Percentiles rank a stretch among this genome's conserved stretches.
phyloP scores from a whole-genome alignment of 768 basidiomycete genomes.

The Macrolepiota dolichaula region DNA sequence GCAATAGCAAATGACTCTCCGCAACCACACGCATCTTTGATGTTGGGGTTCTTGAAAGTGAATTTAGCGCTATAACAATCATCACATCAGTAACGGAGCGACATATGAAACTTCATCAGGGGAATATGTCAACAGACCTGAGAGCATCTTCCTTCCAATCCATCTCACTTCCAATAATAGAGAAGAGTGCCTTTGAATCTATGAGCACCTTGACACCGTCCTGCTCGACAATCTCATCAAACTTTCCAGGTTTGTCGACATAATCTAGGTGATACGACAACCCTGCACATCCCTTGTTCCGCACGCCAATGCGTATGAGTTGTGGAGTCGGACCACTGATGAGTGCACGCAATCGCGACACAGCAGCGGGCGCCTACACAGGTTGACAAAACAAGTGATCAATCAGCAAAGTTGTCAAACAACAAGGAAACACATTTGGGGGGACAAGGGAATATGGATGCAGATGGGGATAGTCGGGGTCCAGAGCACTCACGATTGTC shows the following conservation, averaged over 20 bases:
- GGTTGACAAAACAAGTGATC: not conserved
- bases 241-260: slow-evolving; percentile 83
- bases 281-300: slow-evolving; percentile 96
- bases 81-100: not conserved
- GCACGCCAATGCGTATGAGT: slow-evolving; percentile 91
- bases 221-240: slow-evolving; percentile 96
- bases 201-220: slow-evolving; percentile 92
- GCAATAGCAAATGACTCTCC: slow-evolving; percentile 85
- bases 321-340: slow-evolving; percentile 84
- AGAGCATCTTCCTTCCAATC: slow-evolving; percentile 94
- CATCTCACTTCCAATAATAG: slow-evolving; percentile 98
- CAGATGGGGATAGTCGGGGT: not conserved
- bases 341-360: slow-evolving; percentile 67
- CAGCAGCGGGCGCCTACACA: slow-evolving; percentile 73
- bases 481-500: slow-evolving; percentile 51
- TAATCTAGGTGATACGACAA: slow-evolving; percentile 90
- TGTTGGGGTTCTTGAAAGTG: slow-evolving; percentile 86
- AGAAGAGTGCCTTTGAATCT: slow-evolving; percentile 95
- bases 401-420: not conserved
- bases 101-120: not conserved
- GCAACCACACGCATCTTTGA: slow-evolving; percentile 93
- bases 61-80: slow-evolving; percentile 62
- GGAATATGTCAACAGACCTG: slow-evolving; percentile 51
- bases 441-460: not conserved
- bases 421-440: slow-evolving; percentile 1